Evolutionary conservation across 495 filamentous ascomycete species (phyloP), one percentile per base, ranked within the genome.

Genomic region (Cercophora newfieldiana): DNA sequence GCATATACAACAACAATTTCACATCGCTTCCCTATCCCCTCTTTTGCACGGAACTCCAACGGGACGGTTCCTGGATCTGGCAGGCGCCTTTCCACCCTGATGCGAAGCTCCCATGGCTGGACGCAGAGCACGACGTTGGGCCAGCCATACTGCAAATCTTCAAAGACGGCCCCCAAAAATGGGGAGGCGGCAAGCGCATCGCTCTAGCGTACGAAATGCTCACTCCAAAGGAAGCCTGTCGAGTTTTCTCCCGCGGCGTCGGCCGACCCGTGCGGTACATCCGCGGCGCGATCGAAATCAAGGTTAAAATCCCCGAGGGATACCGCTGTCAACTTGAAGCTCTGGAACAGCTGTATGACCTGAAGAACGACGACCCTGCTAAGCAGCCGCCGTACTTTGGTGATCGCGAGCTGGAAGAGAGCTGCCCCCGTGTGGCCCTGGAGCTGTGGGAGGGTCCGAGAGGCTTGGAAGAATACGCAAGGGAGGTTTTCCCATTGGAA

Each of bases 1-100:
- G 95, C 48, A 97, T 97, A 69, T 99, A 98, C 81, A 97, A 97
- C 79, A 98, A 99, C 77, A 99, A 99, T 76, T 99, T 99, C 80
- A 97, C 94, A 10, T 93, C 90, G 64, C 83, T 97, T 26, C 91
- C 89, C 0, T 97, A 96, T 75, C 95, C 95, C 1, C 82, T 99
- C 7, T 97, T 97, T 79, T 91, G 92, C 76, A 96, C 96, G 90
- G 91, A 96, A 72, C 78, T 95, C 26, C 86, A 90, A 73, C 74
- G 79, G 0, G 91, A 97, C 69, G 93, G 91, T 4, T 91, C 90
- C 66, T 98, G 97, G 73, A 82, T 90, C 68, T 99, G 95, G 95
- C 89, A 90, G 70, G 96, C 95, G 0, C 95, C 95, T 1, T 99
- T 99, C 76, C 91, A 97, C 67, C 89, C 91, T 4, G 86, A 97